phyloP scores from a whole-genome alignment of 2,329 filamentous ascomycete genomes.

The Tolypocladium album region DNA sequence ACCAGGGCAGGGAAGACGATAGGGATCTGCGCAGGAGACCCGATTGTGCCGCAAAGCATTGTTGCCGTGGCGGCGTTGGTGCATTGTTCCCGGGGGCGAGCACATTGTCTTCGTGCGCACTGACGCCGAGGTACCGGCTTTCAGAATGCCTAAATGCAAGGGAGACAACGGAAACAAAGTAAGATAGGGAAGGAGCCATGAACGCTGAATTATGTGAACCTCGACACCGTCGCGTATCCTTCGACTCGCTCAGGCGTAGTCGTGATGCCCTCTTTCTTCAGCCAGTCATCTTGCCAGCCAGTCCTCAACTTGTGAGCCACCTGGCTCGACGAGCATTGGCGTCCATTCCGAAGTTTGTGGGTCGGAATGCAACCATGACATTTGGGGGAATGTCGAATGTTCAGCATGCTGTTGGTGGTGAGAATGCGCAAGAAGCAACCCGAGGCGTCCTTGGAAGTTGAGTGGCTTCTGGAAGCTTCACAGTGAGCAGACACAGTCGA shows the following conservation, averaged over 20 bases:
- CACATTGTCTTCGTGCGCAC: background rate
- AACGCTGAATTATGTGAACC: background rate
- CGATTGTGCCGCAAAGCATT: background rate
- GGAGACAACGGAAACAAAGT: background rate
- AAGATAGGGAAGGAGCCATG: background rate
- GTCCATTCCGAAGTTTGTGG: background rate
- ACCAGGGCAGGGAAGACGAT: background rate
- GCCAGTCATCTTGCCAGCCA: background rate
- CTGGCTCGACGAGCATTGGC: background rate
- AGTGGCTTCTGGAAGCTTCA: background rate
- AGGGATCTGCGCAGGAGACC: too few species aligned
- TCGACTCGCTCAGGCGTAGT: background rate
- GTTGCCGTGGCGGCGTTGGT: background rate
- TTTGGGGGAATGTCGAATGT: background rate
- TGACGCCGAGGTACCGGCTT: background rate
- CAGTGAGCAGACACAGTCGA: background rate
- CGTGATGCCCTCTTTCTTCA: background rate
- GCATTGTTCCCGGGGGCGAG: background rate
- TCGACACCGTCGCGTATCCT: background rate
- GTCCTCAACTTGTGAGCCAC: background rate
- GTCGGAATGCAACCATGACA: background rate
- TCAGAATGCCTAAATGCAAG: background rate
- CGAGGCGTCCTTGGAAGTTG: background rate
- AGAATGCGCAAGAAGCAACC: background rate
- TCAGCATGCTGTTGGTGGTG: background rate